Evolutionary conservation across 2,329 filamentous ascomycete genomes (phyloP), one percentile per base, ranked within the genome.

Genomic region (Emergomyces africanus): DNA sequence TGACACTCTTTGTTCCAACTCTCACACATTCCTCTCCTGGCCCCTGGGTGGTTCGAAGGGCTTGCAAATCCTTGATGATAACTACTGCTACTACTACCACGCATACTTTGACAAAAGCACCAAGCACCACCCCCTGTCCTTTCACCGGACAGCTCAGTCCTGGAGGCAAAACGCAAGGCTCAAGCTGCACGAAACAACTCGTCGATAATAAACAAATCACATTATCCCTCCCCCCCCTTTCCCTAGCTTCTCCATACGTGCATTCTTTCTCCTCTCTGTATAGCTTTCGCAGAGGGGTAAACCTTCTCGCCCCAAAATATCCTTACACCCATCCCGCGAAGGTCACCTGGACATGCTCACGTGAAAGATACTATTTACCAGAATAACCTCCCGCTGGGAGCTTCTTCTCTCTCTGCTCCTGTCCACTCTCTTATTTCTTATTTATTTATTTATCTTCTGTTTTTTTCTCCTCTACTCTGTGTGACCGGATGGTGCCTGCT

Each of bases 291-390:
- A 12, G 10, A 37, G 35, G 35, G 35, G 35, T 37, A 37, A 44
- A 44, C 41, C 20, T 20, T 44, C 3, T 10, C 41, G 5, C 46
- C 25, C 10, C 5, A 23, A 49, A 20, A 12, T 48, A 9, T 28
- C 49, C 3, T n/a, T n/a, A n/a, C n/a, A n/a, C n/a, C n/a, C n/a
- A n/a, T 30, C 30, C 30, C 30, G 3, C 6, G 30, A 3, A 15
- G 60, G 60, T 61, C 60, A 61, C 55, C 60, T 51, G 60, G 60
- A 61, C 60, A 61, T 18, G 54, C 56, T 57, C 60, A 60, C 58
- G 60, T 60, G 58, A 49, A 37, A 50, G 57, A 46, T 41, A 14
- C 18, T 44, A n/a, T n/a, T n/a, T n/a, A n/a, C n/a, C n/a, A n/a
- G n/a, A n/a, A n/a, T n/a, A n/a, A n/a, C n/a, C n/a, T n/a, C n/a